phyloP scores from a whole-genome alignment of 129 eudicot genomes.

The Lactuca saligna region DNA sequence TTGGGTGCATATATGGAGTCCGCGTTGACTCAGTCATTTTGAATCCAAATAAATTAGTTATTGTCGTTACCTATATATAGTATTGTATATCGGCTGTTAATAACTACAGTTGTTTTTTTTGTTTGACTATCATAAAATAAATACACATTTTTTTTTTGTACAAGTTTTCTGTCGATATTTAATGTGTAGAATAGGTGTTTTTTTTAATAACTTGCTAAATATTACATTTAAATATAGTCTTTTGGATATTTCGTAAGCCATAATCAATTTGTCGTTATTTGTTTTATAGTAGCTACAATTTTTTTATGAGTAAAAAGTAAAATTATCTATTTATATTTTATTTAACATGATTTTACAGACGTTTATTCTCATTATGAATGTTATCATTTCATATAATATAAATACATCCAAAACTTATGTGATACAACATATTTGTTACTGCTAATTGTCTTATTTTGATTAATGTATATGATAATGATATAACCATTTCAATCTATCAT shows the following conservation, averaged over 20 bases:
- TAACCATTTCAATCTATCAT: neutral
- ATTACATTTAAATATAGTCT: no score
- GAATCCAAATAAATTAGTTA: neutral
- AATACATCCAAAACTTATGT: neutral
- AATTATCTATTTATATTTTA: no score
- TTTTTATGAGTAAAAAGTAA: neutral
- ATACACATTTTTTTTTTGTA: neutral
- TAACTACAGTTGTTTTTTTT: no score
- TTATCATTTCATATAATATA: no score
- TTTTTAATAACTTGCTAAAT: neutral
- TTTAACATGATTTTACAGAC: no score
- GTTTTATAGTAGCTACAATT: no score
- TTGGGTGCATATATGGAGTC: neutral
- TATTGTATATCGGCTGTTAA: neutral
- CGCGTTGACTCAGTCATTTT: conserved; percentile 27
- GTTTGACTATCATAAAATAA: neutral
- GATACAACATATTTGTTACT: no score
- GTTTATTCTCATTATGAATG: neutral
- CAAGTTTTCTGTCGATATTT: neutral
- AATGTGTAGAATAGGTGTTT: neutral
- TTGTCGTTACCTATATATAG: neutral
- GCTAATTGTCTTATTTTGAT: no score
- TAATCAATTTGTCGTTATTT: neutral
- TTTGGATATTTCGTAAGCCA: neutral
- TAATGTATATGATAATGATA: neutral